A percentile compares a stretch with the other conserved stretches of the same genome.
These are phyloP conservation scores for Candida glucosophila DNA, from an alignment of 1,139 yeast species.

Conservation along the genomic window DNA sequence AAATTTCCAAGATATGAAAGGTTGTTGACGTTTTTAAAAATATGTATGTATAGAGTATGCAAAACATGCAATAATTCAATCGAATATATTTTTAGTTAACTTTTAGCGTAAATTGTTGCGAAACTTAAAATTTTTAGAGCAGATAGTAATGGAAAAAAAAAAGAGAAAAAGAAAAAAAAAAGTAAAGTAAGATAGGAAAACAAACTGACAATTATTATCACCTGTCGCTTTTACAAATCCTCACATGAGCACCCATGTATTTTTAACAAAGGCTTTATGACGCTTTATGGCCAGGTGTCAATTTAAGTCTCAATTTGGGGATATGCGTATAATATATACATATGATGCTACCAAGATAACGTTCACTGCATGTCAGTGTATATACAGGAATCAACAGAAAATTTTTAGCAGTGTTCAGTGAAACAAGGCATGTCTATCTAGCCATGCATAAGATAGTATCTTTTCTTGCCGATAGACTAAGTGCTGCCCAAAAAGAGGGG, in stretches of 20 bases:
- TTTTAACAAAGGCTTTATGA: too few relatives aligned
- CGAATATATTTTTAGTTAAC: neutral
- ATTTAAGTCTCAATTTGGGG: too few relatives aligned
- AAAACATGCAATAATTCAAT: neutral
- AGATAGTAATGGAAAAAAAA: neutral
- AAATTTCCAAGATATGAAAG: conserved; percentile 18
- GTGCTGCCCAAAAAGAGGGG: conserved; percentile 15
- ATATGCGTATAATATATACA: too few relatives aligned
- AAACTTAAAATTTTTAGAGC: neutral
- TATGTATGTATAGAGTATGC: neutral
- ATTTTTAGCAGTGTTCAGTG: neutral
- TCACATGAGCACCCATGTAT: too few relatives aligned
- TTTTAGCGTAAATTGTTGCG: neutral
- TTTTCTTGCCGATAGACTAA: conserved; percentile 23
- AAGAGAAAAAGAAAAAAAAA: neutral
- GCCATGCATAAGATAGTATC: conserved; percentile 11
- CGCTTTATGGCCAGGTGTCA: too few relatives aligned
- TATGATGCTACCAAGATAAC: too few relatives aligned
- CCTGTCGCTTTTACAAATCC: too few relatives aligned
- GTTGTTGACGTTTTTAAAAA: neutral
- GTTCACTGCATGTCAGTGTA: neutral
- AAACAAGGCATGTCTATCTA: neutral
- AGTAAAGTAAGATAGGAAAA: neutral
- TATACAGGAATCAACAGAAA: neutral
- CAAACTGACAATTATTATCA: too few relatives aligned